Percentiles rank a stretch among this genome's conserved stretches.
phyloP scores from a whole-genome alignment of 495 filamentous ascomycete species.

The Acidiella bohemica region DNA sequence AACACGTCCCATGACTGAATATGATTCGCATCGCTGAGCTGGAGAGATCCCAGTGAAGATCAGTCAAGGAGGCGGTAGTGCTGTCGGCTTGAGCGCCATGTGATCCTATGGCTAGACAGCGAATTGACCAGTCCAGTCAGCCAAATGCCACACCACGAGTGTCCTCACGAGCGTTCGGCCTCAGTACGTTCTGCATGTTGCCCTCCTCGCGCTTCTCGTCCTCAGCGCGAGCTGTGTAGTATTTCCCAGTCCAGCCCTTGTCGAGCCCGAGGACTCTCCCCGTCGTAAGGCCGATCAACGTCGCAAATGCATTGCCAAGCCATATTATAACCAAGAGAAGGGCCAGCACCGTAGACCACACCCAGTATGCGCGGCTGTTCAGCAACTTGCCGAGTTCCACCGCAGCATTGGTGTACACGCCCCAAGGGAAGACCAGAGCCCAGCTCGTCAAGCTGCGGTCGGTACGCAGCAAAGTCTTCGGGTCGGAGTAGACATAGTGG shows the following conservation, averaged over 20 bases:
- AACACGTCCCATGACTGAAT: no score
- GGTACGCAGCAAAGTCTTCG: not conserved
- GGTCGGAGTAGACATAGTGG: not conserved
- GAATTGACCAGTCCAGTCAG: no score
- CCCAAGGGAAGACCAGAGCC: conserved; percentile 1
- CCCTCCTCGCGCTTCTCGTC: no score
- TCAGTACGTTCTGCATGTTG: no score
- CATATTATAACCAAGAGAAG: not conserved
- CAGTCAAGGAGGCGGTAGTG: no score
- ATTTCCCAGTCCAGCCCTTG: not conserved
- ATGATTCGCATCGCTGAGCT: no score
- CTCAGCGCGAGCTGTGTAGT: conserved; percentile 2
- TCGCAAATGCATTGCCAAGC: not conserved
- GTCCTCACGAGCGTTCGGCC: no score
- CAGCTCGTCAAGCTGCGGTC: not conserved
- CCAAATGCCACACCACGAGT: no score
- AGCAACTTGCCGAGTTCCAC: not conserved
- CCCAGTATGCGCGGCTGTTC: conserved; percentile 3
- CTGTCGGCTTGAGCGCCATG: no score
- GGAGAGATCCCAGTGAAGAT: no score
- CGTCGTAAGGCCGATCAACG: not conserved
- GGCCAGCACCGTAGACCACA: not conserved
- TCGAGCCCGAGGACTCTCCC: not conserved
- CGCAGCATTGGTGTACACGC: conserved; percentile 2
- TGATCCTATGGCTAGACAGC: no score